Conservation (phyloP, 1,139 yeast species). For the Candida gigantensis region DNA sequence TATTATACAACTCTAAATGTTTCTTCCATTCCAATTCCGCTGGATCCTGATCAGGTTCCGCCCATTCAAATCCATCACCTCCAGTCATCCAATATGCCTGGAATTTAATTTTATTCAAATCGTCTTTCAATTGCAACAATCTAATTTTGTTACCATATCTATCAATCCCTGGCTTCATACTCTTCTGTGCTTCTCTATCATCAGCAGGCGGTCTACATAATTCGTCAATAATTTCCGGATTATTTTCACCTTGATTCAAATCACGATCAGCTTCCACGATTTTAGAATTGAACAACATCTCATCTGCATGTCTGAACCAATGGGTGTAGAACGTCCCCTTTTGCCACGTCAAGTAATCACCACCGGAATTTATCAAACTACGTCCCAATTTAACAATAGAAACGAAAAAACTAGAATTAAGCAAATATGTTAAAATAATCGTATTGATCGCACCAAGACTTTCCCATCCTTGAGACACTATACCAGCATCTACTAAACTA, state of each 20-base stretch:
- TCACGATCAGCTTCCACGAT: slow-evolving; percentile 66
- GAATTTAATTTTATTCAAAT: slow-evolving; percentile 54
- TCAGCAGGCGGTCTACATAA: slow-evolving; percentile 36
- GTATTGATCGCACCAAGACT: slow-evolving; percentile 55
- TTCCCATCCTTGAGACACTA: slow-evolving; percentile 37
- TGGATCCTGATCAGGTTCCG: slow-evolving; percentile 80
- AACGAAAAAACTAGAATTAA: slow-evolving; percentile 62
- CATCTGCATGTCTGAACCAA: slow-evolving; percentile 69
- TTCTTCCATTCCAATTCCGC: slow-evolving; percentile 62
- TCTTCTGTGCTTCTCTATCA: slow-evolving; percentile 18
- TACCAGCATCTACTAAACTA: slow-evolving; percentile 35
- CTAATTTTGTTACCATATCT: slow-evolving; percentile 44
- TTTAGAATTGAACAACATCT: slow-evolving; percentile 64
- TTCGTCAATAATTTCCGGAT: slow-evolving; percentile 38
- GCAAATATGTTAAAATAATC: slow-evolving; percentile 62
- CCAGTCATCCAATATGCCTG: slow-evolving; percentile 79
- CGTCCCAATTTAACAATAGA: slow-evolving; percentile 62
- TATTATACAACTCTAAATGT: slow-evolving; percentile 29
- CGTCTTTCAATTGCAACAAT: slow-evolving; percentile 42
- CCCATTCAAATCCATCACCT: slow-evolving; percentile 78
- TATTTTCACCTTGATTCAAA: slow-evolving; percentile 42
- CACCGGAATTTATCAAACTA: slow-evolving; percentile 47
- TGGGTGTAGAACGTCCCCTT: slow-evolving; percentile 65
- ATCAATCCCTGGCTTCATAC: slow-evolving; percentile 33
- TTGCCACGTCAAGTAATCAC: slow-evolving; percentile 60